Percentiles rank a stretch among this genome's conserved stretches.
These are phyloP conservation scores for Fusarium nanum DNA, from an alignment of 2,329 filamentous ascomycete species.

Conservation along the genomic window DNA sequence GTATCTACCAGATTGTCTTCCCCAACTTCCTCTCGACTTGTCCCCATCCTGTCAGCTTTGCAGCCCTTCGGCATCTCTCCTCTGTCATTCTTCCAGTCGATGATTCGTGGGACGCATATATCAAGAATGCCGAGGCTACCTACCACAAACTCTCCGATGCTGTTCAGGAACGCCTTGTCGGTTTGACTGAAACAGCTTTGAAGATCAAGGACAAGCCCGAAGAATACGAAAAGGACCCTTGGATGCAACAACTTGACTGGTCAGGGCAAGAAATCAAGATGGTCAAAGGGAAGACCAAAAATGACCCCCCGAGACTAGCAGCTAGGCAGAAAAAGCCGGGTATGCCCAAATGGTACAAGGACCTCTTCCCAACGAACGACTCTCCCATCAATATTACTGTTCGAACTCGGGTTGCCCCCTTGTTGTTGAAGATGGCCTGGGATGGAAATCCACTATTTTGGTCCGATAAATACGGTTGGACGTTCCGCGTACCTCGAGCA, in stretches of 20 bases:
- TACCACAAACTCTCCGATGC: slow-evolving; percentile 81
- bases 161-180: slow-evolving; percentile 80
- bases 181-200: slow-evolving; percentile 80
- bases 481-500: slow-evolving; percentile 77
- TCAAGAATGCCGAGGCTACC: slow-evolving; percentile 84
- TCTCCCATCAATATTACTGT: slow-evolving; percentile 82
- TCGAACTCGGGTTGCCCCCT: slow-evolving; percentile 85
- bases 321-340: slow-evolving; percentile 92
- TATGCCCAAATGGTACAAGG: slow-evolving; percentile 96
- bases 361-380: slow-evolving; percentile 78
- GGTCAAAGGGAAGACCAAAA: slow-evolving; percentile 91
- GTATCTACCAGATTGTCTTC: slow-evolving; percentile 93
- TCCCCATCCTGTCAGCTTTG: slow-evolving; percentile 97
- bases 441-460: slow-evolving; percentile 89
- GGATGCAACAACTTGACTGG: slow-evolving; percentile 96
- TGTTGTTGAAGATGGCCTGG: slow-evolving; percentile 88
- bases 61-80: slow-evolving; percentile 90
- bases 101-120: slow-evolving; percentile 86
- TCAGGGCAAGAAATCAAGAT: slow-evolving; percentile 90
- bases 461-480: slow-evolving; percentile 95
- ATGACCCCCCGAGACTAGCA: slow-evolving; percentile 79
- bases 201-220: slow-evolving; percentile 76
- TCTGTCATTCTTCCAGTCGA: slow-evolving; percentile 93
- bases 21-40: slow-evolving; percentile 89
- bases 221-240: slow-evolving; percentile 83